Conservation (phyloP, 495 filamentous ascomycete species). For the Sordaria brevicollis region DNA sequence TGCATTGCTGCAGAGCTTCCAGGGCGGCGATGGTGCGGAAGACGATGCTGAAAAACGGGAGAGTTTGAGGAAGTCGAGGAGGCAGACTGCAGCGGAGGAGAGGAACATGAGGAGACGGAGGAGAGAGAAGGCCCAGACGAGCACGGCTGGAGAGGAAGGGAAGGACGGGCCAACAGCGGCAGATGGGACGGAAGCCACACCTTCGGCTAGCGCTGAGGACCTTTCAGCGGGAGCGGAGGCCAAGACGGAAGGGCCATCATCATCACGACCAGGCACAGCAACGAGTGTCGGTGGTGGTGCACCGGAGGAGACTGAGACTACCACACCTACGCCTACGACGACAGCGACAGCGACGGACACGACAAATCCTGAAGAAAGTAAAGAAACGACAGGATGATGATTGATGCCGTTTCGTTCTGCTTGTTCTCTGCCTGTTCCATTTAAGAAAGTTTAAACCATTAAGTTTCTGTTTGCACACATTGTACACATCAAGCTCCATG, state of each 20-base stretch:
- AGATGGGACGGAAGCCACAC: not conserved
- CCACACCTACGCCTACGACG: slow-evolving; percentile 7
- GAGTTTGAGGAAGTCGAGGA: slow-evolving; percentile 45
- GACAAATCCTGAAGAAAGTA: not conserved
- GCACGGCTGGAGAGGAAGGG: slow-evolving; percentile 13
- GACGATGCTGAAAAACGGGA: slow-evolving; percentile 46
- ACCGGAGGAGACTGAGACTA: slow-evolving; percentile 2
- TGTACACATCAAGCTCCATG: not conserved
- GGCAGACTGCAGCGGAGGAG: slow-evolving; percentile 65
- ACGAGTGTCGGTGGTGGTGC: not conserved
- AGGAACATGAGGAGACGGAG: slow-evolving; percentile 46
- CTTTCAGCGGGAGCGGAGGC: slow-evolving; percentile 1
- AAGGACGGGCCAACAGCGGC: not conserved
- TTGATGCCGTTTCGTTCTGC: not conserved
- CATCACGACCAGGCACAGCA: not conserved
- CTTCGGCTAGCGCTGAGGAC: slow-evolving; percentile 1
- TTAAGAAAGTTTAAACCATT: not conserved
- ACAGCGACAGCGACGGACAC: slow-evolving; percentile 7
- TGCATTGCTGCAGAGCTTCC: slow-evolving; percentile 68
- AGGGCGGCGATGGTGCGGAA: slow-evolving; percentile 50
- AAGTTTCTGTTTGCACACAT: not conserved
- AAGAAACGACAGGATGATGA: not conserved
- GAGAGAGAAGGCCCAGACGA: slow-evolving; percentile 37
- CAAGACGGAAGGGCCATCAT: not conserved
- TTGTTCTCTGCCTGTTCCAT: not conserved